phyloP scores from a whole-genome alignment of 176 grass and related monocot species.

The Puccinellia tenuiflora region DNA sequence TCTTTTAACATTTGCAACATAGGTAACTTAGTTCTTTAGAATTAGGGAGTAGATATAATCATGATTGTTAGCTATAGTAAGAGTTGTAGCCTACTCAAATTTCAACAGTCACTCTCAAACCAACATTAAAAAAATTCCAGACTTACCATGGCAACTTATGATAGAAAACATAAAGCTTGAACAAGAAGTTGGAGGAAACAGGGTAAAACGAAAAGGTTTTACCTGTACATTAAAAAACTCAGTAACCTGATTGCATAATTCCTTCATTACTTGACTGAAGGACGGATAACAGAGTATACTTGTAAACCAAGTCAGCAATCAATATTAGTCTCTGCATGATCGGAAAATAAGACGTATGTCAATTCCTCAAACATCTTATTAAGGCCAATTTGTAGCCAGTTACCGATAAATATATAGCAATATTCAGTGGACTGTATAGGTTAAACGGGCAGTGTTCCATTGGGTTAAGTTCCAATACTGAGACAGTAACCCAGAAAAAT shows the following conservation, averaged over 20 bases:
- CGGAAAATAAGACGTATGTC: neutral
- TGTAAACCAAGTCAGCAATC: constrained; percentile 10
- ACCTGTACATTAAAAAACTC: neutral
- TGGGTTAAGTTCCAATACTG: neutral
- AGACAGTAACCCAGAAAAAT: neutral
- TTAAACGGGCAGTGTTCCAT: neutral
- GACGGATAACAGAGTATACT: constrained; percentile 59
- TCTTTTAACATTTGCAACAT: too few species aligned
- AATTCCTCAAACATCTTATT: neutral
- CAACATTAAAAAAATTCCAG: too few species aligned
- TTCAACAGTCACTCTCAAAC: too few species aligned
- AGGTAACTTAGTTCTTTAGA: too few species aligned
- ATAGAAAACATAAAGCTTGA: too few species aligned
- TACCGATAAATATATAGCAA: neutral
- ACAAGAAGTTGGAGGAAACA: too few species aligned
- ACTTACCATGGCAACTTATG: too few species aligned
- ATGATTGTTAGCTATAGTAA: too few species aligned
- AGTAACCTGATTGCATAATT: constrained; percentile 60
- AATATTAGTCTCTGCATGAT: neutral
- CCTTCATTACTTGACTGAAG: constrained; percentile 64
- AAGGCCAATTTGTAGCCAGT: neutral
- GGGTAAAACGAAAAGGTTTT: too few species aligned
- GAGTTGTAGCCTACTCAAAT: too few species aligned
- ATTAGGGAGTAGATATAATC: too few species aligned
- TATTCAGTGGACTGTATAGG: neutral